Percentiles rank a stretch among this genome's conserved stretches.
These are phyloP conservation scores for Aureobasidium sp. DNA, from an alignment of 2,329 filamentous ascomycete genomes.

Conservation along the genomic window DNA sequence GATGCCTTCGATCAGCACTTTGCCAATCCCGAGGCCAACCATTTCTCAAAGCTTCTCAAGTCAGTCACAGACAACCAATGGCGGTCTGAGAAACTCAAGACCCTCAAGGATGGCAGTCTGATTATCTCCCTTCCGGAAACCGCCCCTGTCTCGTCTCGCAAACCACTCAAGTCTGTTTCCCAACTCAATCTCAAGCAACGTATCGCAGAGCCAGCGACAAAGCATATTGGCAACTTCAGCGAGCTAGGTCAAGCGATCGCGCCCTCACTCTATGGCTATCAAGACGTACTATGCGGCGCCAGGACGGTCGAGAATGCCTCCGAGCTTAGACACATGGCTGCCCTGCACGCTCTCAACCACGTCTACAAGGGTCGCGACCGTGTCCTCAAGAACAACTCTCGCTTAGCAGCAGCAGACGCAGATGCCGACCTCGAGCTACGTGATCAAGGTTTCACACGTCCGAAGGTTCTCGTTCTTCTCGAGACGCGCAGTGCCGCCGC, in stretches of 20 bases:
- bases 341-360: slow-evolving; percentile 84
- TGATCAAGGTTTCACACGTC: slow-evolving; percentile 92
- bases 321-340: slow-evolving; percentile 62
- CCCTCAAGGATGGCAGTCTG: slow-evolving; percentile 13
- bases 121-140: slow-evolving; percentile 20
- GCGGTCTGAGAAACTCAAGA: slow-evolving; percentile 28
- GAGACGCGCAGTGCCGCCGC: slow-evolving; percentile 84
- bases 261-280: slow-evolving; percentile 71
- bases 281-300: slow-evolving; percentile 70
- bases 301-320: slow-evolving; percentile 63
- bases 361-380: slow-evolving; percentile 87
- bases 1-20: slow-evolving; percentile 84
- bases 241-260: slow-evolving; percentile 59
- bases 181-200: slow-evolving; percentile 64
- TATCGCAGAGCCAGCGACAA: slow-evolving; percentile 49
- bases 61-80: slow-evolving; percentile 44
- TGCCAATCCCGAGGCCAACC: slow-evolving; percentile 56
- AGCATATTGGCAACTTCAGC: slow-evolving; percentile 53
- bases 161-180: slow-evolving; percentile 15
- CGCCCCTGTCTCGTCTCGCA: neutral
- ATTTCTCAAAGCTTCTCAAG: slow-evolving; percentile 47
- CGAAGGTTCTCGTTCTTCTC: slow-evolving; percentile 84
- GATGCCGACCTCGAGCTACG: slow-evolving; percentile 63
- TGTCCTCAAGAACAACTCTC: slow-evolving; percentile 87
- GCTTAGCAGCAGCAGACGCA: slow-evolving; percentile 57